Percentiles rank a stretch among this genome's conserved stretches.
These are phyloP conservation scores for Kodamaea plutei DNA, from an alignment of 1,139 yeast genomes.

Conservation along the genomic window DNA sequence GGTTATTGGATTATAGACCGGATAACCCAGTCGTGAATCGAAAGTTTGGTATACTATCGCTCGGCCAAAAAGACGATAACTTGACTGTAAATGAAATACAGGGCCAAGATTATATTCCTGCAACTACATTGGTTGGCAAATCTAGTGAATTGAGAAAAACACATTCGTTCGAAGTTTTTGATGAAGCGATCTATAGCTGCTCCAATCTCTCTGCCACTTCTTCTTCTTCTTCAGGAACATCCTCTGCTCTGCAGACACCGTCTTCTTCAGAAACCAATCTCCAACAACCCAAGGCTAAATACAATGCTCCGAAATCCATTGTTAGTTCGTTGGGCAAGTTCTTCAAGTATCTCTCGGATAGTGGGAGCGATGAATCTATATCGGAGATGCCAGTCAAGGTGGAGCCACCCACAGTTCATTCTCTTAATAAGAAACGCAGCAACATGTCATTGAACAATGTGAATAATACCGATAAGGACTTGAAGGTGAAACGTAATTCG, in stretches of 20 bases:
- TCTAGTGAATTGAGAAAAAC: conserved; percentile 41
- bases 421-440: conserved; percentile 4
- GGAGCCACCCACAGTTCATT: background rate
- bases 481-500: conserved; percentile 24
- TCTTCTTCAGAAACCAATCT: conserved; percentile 3
- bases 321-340: conserved; percentile 38
- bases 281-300: conserved; percentile 8
- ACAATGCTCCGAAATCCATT: conserved; percentile 21
- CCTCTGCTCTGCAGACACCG: conserved; percentile 7
- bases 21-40: conserved; percentile 51
- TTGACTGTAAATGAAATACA: conserved; percentile 15
- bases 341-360: conserved; percentile 33
- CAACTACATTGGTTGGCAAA: conserved; percentile 16
- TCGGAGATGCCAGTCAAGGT: conserved; percentile 7
- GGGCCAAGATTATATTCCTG: conserved; percentile 11
- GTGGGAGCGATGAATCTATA: conserved; percentile 26
- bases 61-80: conserved; percentile 30
- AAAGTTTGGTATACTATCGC: conserved; percentile 42
- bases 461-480: conserved; percentile 7
- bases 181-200: conserved; percentile 68
- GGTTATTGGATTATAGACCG: conserved; percentile 30
- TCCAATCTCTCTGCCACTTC: conserved; percentile 29
- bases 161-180: conserved; percentile 71
- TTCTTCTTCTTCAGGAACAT: conserved; percentile 4
- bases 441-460: conserved; percentile 6